These are phyloP conservation scores for Pythium pectinolyticum DNA, from an alignment of 352 stramenopile species.

Conservation along the genomic window DNA sequence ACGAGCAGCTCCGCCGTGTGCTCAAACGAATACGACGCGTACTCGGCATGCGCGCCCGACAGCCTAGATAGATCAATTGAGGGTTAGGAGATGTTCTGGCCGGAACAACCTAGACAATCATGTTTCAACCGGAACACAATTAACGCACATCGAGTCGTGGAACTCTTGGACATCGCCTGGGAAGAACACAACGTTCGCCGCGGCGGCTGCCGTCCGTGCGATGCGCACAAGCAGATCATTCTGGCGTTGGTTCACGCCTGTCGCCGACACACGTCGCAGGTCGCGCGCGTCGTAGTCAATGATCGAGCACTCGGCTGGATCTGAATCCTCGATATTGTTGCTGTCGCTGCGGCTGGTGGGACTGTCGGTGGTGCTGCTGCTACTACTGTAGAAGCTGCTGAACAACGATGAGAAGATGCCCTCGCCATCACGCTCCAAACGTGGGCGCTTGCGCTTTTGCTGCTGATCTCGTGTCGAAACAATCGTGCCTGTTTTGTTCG, in stretches of 20 bases:
- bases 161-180: slow-evolving; percentile 70
- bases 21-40: slow-evolving; percentile 60
- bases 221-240: slow-evolving; percentile 56
- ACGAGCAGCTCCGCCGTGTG: slow-evolving; percentile 39
- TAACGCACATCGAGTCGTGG: slow-evolving; percentile 40
- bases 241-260: slow-evolving; percentile 25
- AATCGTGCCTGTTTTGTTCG: background rate
- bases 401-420: slow-evolving; percentile 19
- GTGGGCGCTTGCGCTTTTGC: slow-evolving; percentile 17
- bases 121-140: background rate
- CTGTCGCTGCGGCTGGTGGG: slow-evolving; percentile 3
- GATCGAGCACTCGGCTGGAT: background rate
- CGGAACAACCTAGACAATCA: no score
- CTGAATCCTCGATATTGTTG: slow-evolving; percentile 3
- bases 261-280: slow-evolving; percentile 10
- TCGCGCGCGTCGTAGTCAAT: slow-evolving; percentile 9
- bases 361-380: background rate
- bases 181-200: slow-evolving; percentile 67
- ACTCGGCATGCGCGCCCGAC: slow-evolving; percentile 41
- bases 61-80: background rate
- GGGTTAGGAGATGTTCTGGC: no score
- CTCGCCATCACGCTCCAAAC: slow-evolving; percentile 18
- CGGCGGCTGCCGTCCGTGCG: slow-evolving; percentile 11
- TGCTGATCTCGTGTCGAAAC: background rate
- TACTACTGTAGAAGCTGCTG: slow-evolving; percentile 8